Evolutionary conservation across 2,329 filamentous ascomycete species (phyloP), one percentile per base, ranked within the genome.

Genomic region (Fusarium hostae): DNA sequence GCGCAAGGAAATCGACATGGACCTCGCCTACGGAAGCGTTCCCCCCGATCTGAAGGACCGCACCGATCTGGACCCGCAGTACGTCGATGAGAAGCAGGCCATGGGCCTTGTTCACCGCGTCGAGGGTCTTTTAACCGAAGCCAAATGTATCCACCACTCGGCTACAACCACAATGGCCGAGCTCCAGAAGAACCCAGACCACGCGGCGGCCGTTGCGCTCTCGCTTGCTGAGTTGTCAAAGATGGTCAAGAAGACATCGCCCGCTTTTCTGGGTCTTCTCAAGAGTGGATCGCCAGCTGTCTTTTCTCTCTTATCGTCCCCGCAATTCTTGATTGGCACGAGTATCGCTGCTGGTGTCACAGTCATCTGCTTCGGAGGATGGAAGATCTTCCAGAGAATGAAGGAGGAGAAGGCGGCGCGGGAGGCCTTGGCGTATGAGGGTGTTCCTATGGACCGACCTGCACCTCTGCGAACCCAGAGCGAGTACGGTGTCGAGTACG

Each of bases 341-440:
- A 93, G 95, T 45, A 90, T 97, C 18, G 94, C 93, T 1, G 90
- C 97, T 1, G 96, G 96, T 18, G 91, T 97, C n/a, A 98, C 96
- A 0, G 91, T 98, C 12, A 94, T 99, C 76, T 95, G 96, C 80
- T 94, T 99, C 66, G 96, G 96, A 59, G 95, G 96, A 9, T 98
- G 94, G 88, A 98, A 97, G 83, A 98, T 99, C 80, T 91, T 99
- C 82, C 97, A 98, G 86, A 91, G 90, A 75, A 93, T 98, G 73
- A 81, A 82, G 65, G 86, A 87, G 59, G 79, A 78, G 24, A 79
- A 80, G 59, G 72, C 75, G 3, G 76, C 78, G 2, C 66, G 76
- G 4, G 77, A 78, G 48, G 79, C 80, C 11, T 67, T 78, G 34
- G 72, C 76, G 2, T 79, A 77, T 24, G 75, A 80, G 32, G 63